Conservation (phyloP, 768 basidiomycete genomes). For the Panus rudis region DNA sequence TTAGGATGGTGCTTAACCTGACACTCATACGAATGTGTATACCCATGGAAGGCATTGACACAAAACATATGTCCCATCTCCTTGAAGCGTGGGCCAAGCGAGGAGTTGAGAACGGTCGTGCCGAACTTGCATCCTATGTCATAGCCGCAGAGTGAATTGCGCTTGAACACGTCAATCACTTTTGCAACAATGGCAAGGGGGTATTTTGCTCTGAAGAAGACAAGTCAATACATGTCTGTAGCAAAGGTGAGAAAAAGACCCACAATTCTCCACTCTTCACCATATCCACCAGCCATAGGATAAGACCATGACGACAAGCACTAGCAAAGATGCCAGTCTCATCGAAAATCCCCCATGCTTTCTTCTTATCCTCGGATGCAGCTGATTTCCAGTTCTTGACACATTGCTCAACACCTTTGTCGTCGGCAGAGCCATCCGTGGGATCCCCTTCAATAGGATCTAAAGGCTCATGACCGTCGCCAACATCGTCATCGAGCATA, state of each 20-base stretch:
- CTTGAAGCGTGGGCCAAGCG: constrained; percentile 5
- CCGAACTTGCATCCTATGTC: constrained; percentile 18
- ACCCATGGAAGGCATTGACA: constrained; percentile 29
- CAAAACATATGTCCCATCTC: constrained; percentile 1
- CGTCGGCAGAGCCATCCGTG: constrained; percentile 13
- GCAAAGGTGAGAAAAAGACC: background rate
- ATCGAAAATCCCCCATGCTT: constrained; percentile 29
- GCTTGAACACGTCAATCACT: constrained; percentile 2
- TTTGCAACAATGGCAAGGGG: constrained; percentile 10
- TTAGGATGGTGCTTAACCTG: constrained; percentile 27
- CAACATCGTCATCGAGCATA: too few species aligned
- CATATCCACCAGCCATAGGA: constrained; percentile 14
- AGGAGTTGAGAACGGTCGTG: constrained; percentile 7
- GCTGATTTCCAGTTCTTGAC: constrained; percentile 28
- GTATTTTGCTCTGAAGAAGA: constrained; percentile 19
- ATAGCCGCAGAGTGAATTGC: constrained; percentile 1
- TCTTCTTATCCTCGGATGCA: constrained; percentile 21
- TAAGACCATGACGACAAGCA: constrained; percentile 16
- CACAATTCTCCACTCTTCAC: constrained; percentile 14
- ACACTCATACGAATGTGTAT: constrained; percentile 27
- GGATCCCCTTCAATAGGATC: constrained; percentile 10
- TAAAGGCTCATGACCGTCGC: too few species aligned
- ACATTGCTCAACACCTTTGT: constrained; percentile 10
- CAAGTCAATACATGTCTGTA: background rate
- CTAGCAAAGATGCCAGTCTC: constrained; percentile 32